Percentiles rank a stretch among this genome's conserved stretches.
Conservation (phyloP, 257 asterid species). For the Solanum peruvianum region DNA sequence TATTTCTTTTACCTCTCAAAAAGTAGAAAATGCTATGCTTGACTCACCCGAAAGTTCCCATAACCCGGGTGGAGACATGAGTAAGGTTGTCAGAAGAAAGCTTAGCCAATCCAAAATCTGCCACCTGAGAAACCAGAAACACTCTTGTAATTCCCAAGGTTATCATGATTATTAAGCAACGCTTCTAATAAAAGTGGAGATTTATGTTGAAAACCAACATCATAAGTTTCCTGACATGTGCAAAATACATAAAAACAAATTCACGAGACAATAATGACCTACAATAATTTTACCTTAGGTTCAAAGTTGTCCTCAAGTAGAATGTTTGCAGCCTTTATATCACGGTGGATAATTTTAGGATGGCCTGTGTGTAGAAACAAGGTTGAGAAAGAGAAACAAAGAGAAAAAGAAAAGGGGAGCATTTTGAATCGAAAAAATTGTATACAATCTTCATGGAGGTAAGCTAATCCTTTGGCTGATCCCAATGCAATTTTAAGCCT, state of each 20-base stretch:
- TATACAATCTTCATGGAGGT: constrained; percentile 88
- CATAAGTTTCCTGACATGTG: not conserved
- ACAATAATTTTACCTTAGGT: constrained; percentile 31
- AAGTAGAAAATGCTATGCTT: not conserved
- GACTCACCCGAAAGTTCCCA: constrained; percentile 94
- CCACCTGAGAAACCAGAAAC: constrained; percentile 41
- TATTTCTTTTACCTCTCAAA: not conserved
- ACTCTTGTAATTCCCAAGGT: not conserved
- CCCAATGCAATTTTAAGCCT: constrained; percentile 85
- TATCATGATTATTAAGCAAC: not conserved
- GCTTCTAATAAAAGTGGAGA: not conserved
- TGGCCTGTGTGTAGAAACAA: constrained; percentile 22
- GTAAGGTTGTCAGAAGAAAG: constrained; percentile 74
- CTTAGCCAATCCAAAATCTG: constrained; percentile 94
- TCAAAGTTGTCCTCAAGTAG: constrained; percentile 36
- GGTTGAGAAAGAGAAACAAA: not conserved
- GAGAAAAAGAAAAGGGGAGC: not conserved
- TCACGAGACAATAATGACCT: not conserved
- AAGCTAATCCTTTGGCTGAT: constrained; percentile 89
- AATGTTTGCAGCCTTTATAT: constrained; percentile 45
- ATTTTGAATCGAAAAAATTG: not conserved
- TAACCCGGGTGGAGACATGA: constrained; percentile 95
- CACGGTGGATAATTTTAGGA: constrained; percentile 47
- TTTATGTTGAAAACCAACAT: not conserved
- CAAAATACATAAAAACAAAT: not conserved